Conservation (phyloP, 2,329 filamentous ascomycete genomes). For the Periglandula ipomoeae region DNA sequence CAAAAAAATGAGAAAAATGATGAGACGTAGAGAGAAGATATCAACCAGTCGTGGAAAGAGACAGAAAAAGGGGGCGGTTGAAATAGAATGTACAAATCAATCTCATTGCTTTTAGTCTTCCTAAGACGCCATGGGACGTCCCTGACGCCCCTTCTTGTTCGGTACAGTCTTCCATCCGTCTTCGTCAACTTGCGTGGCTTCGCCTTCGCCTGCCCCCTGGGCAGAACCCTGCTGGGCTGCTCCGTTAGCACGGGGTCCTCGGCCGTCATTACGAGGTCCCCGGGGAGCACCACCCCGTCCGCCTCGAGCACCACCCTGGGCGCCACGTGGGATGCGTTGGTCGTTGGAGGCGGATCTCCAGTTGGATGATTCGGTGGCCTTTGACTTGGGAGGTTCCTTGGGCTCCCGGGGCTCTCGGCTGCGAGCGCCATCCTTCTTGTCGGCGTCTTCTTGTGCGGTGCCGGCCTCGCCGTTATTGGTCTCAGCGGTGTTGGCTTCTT, state of each 20-base stretch:
- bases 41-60: slow-evolving; percentile 2
- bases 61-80: background rate
- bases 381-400: slow-evolving; percentile 40
- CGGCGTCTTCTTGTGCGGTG: slow-evolving; percentile 15
- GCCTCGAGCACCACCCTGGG: slow-evolving; percentile 31
- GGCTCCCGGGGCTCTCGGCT: slow-evolving; percentile 32
- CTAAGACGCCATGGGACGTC: slow-evolving; percentile 20
- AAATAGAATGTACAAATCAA: slow-evolving; percentile 22
- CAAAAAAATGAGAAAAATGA: background rate
- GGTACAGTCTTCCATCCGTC: slow-evolving; percentile 56
- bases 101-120: slow-evolving; percentile 17
- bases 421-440: slow-evolving; percentile 38
- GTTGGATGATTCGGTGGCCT: slow-evolving; percentile 48
- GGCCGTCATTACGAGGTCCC: slow-evolving; percentile 34
- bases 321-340: slow-evolving; percentile 34
- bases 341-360: slow-evolving; percentile 48
- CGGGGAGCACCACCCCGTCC: slow-evolving; percentile 24
- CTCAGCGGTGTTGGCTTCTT: slow-evolving; percentile 23
- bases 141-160: slow-evolving; percentile 28
- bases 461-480: slow-evolving; percentile 20
- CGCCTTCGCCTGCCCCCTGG: slow-evolving; percentile 21
- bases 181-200: slow-evolving; percentile 34
- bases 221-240: slow-evolving; percentile 28
- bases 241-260: slow-evolving; percentile 39
- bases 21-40: slow-evolving; percentile 15